Conservation (phyloP, 2,329 filamentous ascomycete genomes). For the Penicillium sp. region DNA sequence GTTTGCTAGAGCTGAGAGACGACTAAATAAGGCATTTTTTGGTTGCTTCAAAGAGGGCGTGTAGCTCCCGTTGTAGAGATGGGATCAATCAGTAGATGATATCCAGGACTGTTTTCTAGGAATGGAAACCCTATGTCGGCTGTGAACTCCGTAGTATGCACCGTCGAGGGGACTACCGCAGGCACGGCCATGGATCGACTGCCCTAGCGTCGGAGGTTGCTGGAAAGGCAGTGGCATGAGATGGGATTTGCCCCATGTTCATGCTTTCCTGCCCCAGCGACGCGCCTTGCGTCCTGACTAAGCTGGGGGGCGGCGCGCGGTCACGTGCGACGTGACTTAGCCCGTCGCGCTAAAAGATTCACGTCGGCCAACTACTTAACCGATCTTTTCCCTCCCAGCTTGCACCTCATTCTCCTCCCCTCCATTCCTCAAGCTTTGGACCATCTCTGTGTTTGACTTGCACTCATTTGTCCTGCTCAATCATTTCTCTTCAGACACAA, state of each 20-base stretch:
- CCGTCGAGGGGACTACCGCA: constrained; percentile 21
- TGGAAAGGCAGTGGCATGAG: constrained; percentile 30
- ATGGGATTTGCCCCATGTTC: background rate
- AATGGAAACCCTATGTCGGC: background rate
- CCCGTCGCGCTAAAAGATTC: constrained; percentile 43
- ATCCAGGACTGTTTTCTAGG: background rate
- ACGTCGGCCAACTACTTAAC: constrained; percentile 36
- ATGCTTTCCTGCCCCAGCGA: constrained; percentile 16
- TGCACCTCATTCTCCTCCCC: constrained; percentile 33
- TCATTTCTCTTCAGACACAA: constrained; percentile 32
- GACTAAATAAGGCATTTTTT: background rate
- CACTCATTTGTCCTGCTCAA: constrained; percentile 20
- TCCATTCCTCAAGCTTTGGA: constrained; percentile 24
- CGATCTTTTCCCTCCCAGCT: constrained; percentile 35
- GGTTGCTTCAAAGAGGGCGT: background rate
- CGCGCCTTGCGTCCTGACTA: constrained; percentile 26
- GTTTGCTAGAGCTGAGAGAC: background rate
- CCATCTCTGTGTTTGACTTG: constrained; percentile 27
- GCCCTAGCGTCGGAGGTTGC: constrained; percentile 28
- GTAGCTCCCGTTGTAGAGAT: background rate
- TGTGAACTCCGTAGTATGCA: background rate
- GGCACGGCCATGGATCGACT: constrained; percentile 27
- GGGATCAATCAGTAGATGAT: background rate
- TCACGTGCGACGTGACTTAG: constrained; percentile 47
- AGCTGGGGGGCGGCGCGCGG: constrained; percentile 28